Percentiles rank a stretch among this genome's conserved stretches.
Evolutionary conservation across 192 early-diverging fungal species (phyloP).

Genomic region (Obelidium mucronatum): DNA sequence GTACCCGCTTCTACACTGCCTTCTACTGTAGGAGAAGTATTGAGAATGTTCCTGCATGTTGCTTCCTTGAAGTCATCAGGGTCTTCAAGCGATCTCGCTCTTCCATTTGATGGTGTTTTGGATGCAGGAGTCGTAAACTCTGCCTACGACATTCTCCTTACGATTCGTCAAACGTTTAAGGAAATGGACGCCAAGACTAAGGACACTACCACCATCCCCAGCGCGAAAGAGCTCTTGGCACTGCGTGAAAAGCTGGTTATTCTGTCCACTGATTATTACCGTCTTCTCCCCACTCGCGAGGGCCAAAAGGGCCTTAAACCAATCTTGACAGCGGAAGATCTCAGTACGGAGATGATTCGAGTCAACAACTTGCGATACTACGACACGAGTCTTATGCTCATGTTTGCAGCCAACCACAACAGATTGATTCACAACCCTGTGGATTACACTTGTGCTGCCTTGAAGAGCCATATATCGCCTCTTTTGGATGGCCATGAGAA

Average conservation of each 20-base stretch:
- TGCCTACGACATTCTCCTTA: constrained; percentile 35
- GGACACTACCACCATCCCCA: constrained; percentile 7
- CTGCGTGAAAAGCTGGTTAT: constrained; percentile 29
- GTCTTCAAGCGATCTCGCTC: not conserved
- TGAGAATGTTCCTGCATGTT: constrained; percentile 43
- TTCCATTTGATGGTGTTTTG: constrained; percentile 36
- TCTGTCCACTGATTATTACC: constrained; percentile 39
- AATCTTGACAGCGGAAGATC: constrained; percentile 18
- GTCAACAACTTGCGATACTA: constrained; percentile 37
- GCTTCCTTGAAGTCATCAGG: constrained; percentile 24
- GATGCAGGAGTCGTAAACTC: constrained; percentile 25
- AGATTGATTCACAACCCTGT: constrained; percentile 31
- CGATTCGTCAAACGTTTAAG: constrained; percentile 36
- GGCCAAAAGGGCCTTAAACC: constrained; percentile 17
- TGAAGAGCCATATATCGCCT: constrained; percentile 17
- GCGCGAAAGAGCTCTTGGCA: constrained; percentile 32
- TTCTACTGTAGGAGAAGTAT: constrained; percentile 21
- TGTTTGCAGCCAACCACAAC: constrained; percentile 40
- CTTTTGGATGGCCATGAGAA: constrained; percentile 49
- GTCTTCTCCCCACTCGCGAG: constrained; percentile 34
- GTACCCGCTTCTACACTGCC: constrained; percentile 15
- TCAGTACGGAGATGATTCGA: constrained; percentile 32
- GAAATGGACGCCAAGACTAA: constrained; percentile 30
- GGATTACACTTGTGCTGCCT: constrained; percentile 39
- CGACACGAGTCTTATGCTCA: constrained; percentile 30